A percentile compares a stretch with the other conserved stretches of the same genome.
Conservation (phyloP, 208 protist species). For the Trypanosoma mega region DNA sequence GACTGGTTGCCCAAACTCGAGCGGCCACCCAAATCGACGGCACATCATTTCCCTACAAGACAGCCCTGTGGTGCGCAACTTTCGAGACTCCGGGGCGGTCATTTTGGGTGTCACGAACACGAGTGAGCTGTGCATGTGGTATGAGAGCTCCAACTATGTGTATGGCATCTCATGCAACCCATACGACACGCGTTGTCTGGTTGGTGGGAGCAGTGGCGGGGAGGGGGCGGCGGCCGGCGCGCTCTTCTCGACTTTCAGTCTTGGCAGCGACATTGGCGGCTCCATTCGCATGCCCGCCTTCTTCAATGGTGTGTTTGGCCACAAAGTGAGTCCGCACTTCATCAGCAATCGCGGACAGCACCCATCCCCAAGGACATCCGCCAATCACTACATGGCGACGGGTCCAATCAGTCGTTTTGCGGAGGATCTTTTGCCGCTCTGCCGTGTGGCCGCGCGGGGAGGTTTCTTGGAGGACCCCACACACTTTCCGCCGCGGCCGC, state of each 20-base stretch:
- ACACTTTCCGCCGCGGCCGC: slow-evolving; percentile 57
- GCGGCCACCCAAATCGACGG: slow-evolving; percentile 57
- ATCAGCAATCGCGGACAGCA: slow-evolving; percentile 84
- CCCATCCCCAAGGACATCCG: slow-evolving; percentile 59
- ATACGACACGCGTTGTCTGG: slow-evolving; percentile 80
- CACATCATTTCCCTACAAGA: slow-evolving; percentile 49
- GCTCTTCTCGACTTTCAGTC: slow-evolving; percentile 75
- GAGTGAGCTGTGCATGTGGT: slow-evolving; percentile 88
- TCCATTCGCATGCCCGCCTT: slow-evolving; percentile 90
- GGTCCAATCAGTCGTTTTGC: slow-evolving; percentile 83
- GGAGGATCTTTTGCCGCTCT: slow-evolving; percentile 82
- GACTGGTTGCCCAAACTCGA: slow-evolving; percentile 76
- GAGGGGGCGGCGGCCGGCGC: slow-evolving; percentile 77
- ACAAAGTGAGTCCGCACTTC: slow-evolving; percentile 84
- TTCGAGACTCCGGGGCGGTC: slow-evolving; percentile 85
- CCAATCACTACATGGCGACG: slow-evolving; percentile 85
- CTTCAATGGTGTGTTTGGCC: slow-evolving; percentile 90
- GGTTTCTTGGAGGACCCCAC: slow-evolving; percentile 70
- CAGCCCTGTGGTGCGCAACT: slow-evolving; percentile 82
- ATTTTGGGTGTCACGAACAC: slow-evolving; percentile 92
- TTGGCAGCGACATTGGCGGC: slow-evolving; percentile 89
- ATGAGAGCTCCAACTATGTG: slow-evolving; percentile 87
- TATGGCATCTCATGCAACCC: slow-evolving; percentile 91
- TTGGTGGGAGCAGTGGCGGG: slow-evolving; percentile 88
- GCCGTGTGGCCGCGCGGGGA: slow-evolving; percentile 64